Evolutionary conservation across 2,329 filamentous ascomycete genomes (phyloP), one percentile per base, ranked within the genome.

Genomic region (Hypomyces rosellus): DNA sequence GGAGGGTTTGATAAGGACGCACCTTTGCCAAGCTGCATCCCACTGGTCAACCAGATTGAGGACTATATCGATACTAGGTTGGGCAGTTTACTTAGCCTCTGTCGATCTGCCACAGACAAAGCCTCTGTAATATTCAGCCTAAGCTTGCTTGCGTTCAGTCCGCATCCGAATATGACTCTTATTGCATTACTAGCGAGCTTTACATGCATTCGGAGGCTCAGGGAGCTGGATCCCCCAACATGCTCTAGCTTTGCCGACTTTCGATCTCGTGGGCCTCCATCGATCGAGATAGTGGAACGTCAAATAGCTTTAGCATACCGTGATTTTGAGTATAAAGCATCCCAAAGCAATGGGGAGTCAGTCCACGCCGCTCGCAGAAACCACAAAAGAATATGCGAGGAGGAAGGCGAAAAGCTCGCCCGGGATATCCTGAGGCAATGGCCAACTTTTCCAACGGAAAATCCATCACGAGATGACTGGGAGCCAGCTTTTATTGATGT

Each of bases 141-240:
- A 0, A 51, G 48, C 8, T 8, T 61, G 3, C 39, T 55, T 1
- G 46, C 54, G 0, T 60, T 59, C 20, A 6, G 45, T 12, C 22
- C 15, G 0, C 8, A 51, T 1, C 5, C 15, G 11, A 20, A 57
- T 4, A 48, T 56, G 34, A 41, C 13, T 0, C 6, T 56, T 4
- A 14, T 61, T 0, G 30, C 12, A 1, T 55, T 54, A 34, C 39
- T 62, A 1, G 52, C 54, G 4, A 50, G 52, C 14, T 38, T 61
- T 0, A 48, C 18, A 0, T 34, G 40, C 15, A 50, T 45, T 2
- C 16, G 16, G 5, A 15, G 18, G 3, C 13, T 60, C 3, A 48
- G 22, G 3, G 0, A 7, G 0, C 9, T 60, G 1, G 39, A 52
- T 5, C 34, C 42, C 5, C 57, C 59, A 3, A 22, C 0, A 1